Evolutionary conservation across 306 rosid species (phyloP).

Genomic region (Urtica urens): DNA sequence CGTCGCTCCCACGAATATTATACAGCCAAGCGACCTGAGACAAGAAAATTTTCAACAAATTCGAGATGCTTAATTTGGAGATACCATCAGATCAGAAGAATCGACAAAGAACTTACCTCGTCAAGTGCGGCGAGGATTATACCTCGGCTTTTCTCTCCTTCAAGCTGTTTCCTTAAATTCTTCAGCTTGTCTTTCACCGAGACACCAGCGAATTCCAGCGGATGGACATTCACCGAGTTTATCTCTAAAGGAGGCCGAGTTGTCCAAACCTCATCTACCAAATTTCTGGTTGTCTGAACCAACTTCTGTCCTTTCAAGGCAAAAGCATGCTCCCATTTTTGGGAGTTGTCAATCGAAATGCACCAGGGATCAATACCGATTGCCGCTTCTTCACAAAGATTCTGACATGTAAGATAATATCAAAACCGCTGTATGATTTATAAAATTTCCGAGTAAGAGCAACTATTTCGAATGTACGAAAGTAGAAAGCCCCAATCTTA

Average conservation of each 20-base stretch:
- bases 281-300: conserved; percentile 64
- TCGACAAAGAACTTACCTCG: conserved; percentile 43
- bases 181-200: conserved; percentile 73
- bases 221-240: conserved; percentile 56
- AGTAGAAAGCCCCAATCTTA: conserved; percentile 27
- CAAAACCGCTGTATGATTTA: neutral
- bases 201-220: conserved; percentile 61
- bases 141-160: conserved; percentile 45
- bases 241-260: conserved; percentile 45
- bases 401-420: conserved; percentile 30
- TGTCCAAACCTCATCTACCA: conserved; percentile 92
- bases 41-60: conserved; percentile 7
- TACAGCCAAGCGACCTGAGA: conserved; percentile 94
- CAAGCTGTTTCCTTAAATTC: conserved; percentile 55
- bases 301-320: conserved; percentile 61
- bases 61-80: conserved; percentile 10
- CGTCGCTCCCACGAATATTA: conserved; percentile 90
- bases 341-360: conserved; percentile 70
- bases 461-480: neutral
- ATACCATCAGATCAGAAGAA: neutral
- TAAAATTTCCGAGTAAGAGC: neutral
- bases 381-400: conserved; percentile 52
- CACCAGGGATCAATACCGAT: conserved; percentile 97
- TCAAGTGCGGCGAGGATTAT: conserved; percentile 74
- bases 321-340: conserved; percentile 73